Evolutionary conservation across 306 rosid genomes (phyloP).

Genomic region (Rosa persica): DNA sequence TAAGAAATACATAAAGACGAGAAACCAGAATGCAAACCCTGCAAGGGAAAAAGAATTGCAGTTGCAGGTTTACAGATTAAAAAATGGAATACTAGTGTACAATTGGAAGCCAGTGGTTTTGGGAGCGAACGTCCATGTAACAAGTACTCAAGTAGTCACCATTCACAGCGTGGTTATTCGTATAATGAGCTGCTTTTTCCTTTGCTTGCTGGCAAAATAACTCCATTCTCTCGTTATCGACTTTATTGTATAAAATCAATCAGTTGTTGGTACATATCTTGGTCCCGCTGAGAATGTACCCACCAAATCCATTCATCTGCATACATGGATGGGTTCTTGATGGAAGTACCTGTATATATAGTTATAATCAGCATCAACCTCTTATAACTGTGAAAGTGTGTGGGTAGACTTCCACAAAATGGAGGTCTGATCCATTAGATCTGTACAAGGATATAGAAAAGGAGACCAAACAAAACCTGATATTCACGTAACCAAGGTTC

Average conservation of each 20-base stretch:
- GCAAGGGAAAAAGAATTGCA: background rate
- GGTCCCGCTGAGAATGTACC: slow-evolving; percentile 90
- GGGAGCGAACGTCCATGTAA: background rate
- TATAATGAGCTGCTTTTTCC: background rate
- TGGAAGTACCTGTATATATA: slow-evolving; percentile 79
- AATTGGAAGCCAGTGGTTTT: background rate
- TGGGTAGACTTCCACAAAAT: background rate
- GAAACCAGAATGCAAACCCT: slow-evolving; percentile 19
- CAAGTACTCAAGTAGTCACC: background rate
- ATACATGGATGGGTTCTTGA: slow-evolving; percentile 89
- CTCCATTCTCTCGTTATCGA: background rate
- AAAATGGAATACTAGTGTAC: slow-evolving; percentile 1
- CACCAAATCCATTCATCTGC: slow-evolving; percentile 94
- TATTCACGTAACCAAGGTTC: slow-evolving; percentile 99
- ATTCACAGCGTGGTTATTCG: background rate
- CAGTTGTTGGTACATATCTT: slow-evolving; percentile 48
- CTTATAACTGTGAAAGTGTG: background rate
- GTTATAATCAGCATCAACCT: background rate
- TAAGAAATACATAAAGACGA: background rate
- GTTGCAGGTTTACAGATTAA: slow-evolving; percentile 20
- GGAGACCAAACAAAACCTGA: slow-evolving; percentile 55
- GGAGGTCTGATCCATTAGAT: background rate
- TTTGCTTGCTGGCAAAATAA: background rate
- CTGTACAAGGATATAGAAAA: background rate
- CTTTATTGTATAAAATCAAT: slow-evolving; percentile 21